Evolutionary conservation across 345 rosid species (phyloP).

Genomic region (Arabis hirsuta): DNA sequence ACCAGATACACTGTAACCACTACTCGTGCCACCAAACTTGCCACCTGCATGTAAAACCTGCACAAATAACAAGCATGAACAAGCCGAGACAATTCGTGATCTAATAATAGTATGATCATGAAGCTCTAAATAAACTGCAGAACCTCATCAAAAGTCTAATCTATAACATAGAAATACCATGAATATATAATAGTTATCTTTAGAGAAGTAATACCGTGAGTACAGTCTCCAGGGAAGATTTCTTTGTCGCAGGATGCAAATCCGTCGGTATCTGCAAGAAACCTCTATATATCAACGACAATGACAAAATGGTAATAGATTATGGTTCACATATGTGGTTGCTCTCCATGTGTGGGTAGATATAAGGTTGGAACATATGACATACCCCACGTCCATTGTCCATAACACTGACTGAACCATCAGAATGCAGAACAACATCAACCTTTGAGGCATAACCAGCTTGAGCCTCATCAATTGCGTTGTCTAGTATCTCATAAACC

Average conservation of each 20-base stretch:
- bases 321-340: background rate
- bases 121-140: constrained; percentile 28
- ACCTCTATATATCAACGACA: constrained; percentile 28
- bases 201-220: constrained; percentile 69
- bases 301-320: background rate
- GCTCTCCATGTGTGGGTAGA: background rate
- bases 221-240: constrained; percentile 96
- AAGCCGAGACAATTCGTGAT: background rate
- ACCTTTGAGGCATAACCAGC: constrained; percentile 88
- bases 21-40: constrained; percentile 94
- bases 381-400: constrained; percentile 99
- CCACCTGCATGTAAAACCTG: constrained; percentile 99
- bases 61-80: constrained; percentile 36
- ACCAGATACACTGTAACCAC: constrained; percentile 97
- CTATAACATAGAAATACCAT: constrained; percentile 15
- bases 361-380: constrained; percentile 18
- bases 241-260: constrained; percentile 89
- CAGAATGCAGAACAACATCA: constrained; percentile 66
- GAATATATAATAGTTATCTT: constrained; percentile 22
- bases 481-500: constrained; percentile 98
- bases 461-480: constrained; percentile 98
- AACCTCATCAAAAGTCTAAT: background rate
- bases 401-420: constrained; percentile 83
- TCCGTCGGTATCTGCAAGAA: constrained; percentile 91
- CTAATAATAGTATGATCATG: constrained; percentile 5